These are phyloP conservation scores for Paramecium octaurelia DNA, from an alignment of 73 alveolate species.

Conservation along the genomic window DNA sequence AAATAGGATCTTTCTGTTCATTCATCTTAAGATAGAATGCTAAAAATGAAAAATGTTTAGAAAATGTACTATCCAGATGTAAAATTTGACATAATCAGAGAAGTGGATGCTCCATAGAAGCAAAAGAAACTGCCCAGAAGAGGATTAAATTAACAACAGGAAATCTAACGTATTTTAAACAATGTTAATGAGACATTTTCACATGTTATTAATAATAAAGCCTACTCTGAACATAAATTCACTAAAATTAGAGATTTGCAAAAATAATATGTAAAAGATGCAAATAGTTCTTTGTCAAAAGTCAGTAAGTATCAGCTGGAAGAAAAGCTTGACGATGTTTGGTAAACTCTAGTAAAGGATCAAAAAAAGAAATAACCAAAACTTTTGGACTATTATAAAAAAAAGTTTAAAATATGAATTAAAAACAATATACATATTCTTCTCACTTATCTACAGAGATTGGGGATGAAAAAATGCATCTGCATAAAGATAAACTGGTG, in stretches of 20 bases:
- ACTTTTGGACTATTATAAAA: background rate
- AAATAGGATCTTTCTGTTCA: background rate
- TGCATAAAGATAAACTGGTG: background rate
- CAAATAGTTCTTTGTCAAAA: background rate
- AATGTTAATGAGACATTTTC: background rate
- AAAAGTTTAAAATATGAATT: background rate
- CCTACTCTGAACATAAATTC: background rate
- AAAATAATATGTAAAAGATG: background rate
- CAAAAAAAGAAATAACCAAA: background rate
- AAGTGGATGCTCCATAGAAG: background rate
- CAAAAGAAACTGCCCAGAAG: background rate
- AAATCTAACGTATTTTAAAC: background rate
- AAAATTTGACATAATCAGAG: background rate
- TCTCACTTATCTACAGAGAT: background rate
- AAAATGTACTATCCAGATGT: background rate
- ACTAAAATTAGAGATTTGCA: background rate
- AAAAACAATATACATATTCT: background rate
- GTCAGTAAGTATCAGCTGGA: background rate
- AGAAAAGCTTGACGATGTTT: background rate
- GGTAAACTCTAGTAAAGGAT: background rate
- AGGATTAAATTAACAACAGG: background rate
- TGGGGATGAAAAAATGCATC: background rate
- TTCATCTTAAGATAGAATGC: background rate
- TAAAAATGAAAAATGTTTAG: background rate
- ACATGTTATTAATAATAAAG: background rate